These are phyloP conservation scores for Backusella psychrophila DNA, from an alignment of 192 early-diverging fungal species.

Conservation along the genomic window DNA sequence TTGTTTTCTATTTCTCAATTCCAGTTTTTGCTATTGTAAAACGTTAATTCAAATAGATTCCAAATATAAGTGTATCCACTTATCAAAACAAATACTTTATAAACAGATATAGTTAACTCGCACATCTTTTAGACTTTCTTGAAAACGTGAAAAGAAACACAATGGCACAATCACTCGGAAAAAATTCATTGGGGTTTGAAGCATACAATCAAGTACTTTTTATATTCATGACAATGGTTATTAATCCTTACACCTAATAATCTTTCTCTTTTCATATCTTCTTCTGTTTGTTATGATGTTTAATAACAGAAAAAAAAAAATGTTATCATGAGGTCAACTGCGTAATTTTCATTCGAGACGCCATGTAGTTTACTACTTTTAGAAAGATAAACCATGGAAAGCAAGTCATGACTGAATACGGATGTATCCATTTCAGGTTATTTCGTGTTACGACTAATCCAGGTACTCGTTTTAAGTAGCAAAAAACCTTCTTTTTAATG, in stretches of 20 bases:
- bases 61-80: neutral
- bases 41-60: neutral
- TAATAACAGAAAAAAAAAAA: neutral
- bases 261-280: neutral
- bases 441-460: neutral
- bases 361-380: neutral
- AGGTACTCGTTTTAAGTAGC: neutral
- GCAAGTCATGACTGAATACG: neutral
- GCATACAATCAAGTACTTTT: neutral
- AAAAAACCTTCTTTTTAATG: neutral
- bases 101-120: neutral
- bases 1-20: neutral
- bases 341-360: neutral
- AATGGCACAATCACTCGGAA: neutral
- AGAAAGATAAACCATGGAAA: slow-evolving; percentile 1
- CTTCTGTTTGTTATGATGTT: neutral
- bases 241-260: neutral
- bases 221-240: neutral
- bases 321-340: neutral
- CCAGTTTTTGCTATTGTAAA: neutral
- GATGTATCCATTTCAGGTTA: neutral
- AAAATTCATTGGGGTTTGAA: too few relatives aligned
- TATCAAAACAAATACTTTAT: neutral
- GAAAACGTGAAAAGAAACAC: neutral
- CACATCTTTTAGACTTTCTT: neutral